Evolutionary conservation across 2,329 filamentous ascomycete genomes (phyloP), one percentile per base, ranked within the genome.

Genomic region (Lasiodiplodia sp.): DNA sequence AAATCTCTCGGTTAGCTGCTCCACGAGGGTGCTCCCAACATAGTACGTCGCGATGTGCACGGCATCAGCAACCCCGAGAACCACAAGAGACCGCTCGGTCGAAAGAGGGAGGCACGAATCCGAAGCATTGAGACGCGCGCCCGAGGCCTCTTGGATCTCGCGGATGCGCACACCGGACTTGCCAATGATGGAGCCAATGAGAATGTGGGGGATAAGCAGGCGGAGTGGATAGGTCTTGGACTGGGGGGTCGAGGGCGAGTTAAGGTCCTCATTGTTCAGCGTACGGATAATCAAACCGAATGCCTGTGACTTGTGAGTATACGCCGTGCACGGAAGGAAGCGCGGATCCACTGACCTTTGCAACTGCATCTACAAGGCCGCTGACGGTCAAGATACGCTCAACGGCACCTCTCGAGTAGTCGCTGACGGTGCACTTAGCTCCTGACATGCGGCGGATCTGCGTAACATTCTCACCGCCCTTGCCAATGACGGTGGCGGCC

Each of bases 21-120:
- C 96, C 58, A 97, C 91, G 31, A 99, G 88, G n/a, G 96, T 99
- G 81, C 95, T 97, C 68, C 94, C 95, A 71, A 99, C 94, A 77
- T 99, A 99, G 85, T 98, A 99, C 47, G 96, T 97, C 60, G 96
- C 96, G 80, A 99, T 99, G 82, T 99, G 96, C 60, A 99, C 95
- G 69, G 96, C 95, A 83, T 99, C 96, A 66, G 96, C 96, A 69
- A 99, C 96, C 79, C 96, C 96, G 82, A 98, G 93, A 37, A 99
- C 94, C 64, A 99, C 95, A 60, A 99, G 88, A n/a, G 96, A 98
- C 58, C 96, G 92, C 83, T 99, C 96, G 69, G 94, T 97, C 21
- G 96, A 99, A 70, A 97, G 87, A 60, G 96, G 96, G 68, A 99
- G 87, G 78, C 94, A 97, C 5, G 94, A 91, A 80, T 98, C 96